These are phyloP conservation scores for Sugiyamaella americana DNA, from an alignment of 805 yeast genomes.

Conservation along the genomic window DNA sequence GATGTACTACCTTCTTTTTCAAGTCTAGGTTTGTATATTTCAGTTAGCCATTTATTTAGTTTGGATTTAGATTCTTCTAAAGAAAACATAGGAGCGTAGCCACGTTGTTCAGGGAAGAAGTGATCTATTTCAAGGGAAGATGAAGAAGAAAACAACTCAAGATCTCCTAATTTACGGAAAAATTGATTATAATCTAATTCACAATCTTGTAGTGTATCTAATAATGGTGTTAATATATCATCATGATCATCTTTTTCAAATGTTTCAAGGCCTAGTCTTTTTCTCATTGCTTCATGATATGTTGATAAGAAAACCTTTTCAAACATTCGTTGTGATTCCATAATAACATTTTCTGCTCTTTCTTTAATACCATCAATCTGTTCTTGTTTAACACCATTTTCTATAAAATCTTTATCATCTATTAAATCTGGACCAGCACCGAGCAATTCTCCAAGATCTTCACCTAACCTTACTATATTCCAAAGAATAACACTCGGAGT, in stretches of 20 bases:
- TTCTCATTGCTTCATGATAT: slow-evolving; percentile 52
- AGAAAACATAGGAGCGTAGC: slow-evolving; percentile 28
- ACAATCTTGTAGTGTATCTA: slow-evolving; percentile 53
- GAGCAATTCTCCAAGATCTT: slow-evolving; percentile 70
- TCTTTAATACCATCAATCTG: slow-evolving; percentile 44
- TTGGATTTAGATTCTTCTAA: slow-evolving; percentile 26
- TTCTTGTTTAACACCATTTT: slow-evolving; percentile 42
- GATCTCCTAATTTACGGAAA: slow-evolving; percentile 56
- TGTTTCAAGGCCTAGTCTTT: slow-evolving; percentile 60
- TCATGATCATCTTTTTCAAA: slow-evolving; percentile 34
- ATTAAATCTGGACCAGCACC: slow-evolving; percentile 61
- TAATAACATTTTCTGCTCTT: slow-evolving; percentile 59
- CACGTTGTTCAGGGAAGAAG: slow-evolving; percentile 32
- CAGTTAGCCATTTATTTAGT: slow-evolving; percentile 48
- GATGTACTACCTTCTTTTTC: slow-evolving; percentile 32
- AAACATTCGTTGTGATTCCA: slow-evolving; percentile 57
- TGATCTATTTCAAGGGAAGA: slow-evolving; percentile 20
- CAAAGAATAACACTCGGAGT: slow-evolving; percentile 89
- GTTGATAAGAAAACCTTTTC: slow-evolving; percentile 53
- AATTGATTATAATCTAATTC: slow-evolving; percentile 76
- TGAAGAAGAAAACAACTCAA: slow-evolving; percentile 32
- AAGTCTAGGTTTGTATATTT: slow-evolving; percentile 41
- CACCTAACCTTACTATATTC: slow-evolving; percentile 82
- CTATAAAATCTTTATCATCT: slow-evolving; percentile 35
- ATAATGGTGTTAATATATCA: slow-evolving; percentile 49